Evolutionary conservation across 1,139 yeast genomes (phyloP).

Genomic region (Candida sp.): DNA sequence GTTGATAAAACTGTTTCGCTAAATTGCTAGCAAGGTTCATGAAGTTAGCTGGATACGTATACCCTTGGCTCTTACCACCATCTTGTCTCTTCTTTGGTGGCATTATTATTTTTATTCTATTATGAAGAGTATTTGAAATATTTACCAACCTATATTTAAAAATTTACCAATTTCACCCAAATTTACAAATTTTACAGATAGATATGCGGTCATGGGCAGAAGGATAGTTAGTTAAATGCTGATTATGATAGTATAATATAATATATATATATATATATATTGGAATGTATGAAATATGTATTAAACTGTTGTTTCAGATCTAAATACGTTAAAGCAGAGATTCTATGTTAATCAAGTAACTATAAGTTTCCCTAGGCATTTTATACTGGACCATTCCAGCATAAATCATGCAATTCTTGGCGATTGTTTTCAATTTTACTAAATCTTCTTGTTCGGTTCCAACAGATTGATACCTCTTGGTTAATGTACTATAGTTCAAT

Average conservation of each 20-base stretch:
- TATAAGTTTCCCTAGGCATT: constrained; percentile 90
- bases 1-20: constrained; percentile 27
- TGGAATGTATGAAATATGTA: no score
- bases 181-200: not conserved
- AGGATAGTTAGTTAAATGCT: no score
- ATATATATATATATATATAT: no score
- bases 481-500: constrained; percentile 46
- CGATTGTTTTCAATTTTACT: constrained; percentile 55
- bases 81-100: constrained; percentile 6
- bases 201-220: no score
- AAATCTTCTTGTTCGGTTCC: constrained; percentile 54
- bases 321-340: constrained; percentile 26
- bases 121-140: no score
- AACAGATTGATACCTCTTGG: constrained; percentile 45
- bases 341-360: constrained; percentile 70
- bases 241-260: no score
- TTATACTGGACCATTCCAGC: constrained; percentile 96
- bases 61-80: constrained; percentile 4
- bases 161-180: not conserved
- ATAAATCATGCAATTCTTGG: constrained; percentile 87
- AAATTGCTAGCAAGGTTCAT: constrained; percentile 16
- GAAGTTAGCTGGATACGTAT: constrained; percentile 28
- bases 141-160: not conserved
- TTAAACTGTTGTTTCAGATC: not conserved
- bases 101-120: not conserved